Conservation (phyloP, 2,329 filamentous ascomycete species). For the Epichloe gansuensis region DNA sequence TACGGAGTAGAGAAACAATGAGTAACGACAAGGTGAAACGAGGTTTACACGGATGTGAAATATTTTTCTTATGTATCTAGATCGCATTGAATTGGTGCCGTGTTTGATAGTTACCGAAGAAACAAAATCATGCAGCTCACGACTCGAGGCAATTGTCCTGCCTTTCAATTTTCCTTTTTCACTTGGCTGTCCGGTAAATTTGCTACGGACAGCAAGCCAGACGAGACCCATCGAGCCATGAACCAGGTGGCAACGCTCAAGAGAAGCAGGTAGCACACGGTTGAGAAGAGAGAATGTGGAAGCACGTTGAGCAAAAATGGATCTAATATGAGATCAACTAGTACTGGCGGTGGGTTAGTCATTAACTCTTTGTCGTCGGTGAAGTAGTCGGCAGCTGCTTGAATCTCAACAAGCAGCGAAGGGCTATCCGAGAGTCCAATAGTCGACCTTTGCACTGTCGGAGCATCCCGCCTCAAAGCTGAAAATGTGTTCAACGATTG, state of each 20-base stretch:
- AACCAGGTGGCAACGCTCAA: constrained; percentile 41
- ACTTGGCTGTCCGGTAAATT: constrained; percentile 11
- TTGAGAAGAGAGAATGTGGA: constrained; percentile 64
- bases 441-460: neutral
- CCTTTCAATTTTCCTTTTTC: constrained; percentile 25
- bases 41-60: neutral
- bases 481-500: constrained; percentile 53
- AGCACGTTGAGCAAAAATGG: constrained; percentile 71
- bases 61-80: constrained; percentile 5
- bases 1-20: constrained; percentile 3
- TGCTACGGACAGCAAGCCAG: constrained; percentile 17
- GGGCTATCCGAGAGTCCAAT: neutral
- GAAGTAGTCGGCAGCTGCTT: constrained; percentile 74
- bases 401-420: constrained; percentile 62
- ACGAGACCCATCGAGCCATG: constrained; percentile 24
- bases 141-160: neutral
- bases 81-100: neutral
- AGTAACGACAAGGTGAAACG: constrained; percentile 4
- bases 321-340: constrained; percentile 74
- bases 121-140: neutral
- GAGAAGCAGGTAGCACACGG: constrained; percentile 51
- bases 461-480: constrained; percentile 29
- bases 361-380: constrained; percentile 63
- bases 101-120: neutral
- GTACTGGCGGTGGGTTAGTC: constrained; percentile 57